Base-by-base conservation (phyloP, 2,329 filamentous ascomycete species). In the Curvularia verruculosa region DNA sequence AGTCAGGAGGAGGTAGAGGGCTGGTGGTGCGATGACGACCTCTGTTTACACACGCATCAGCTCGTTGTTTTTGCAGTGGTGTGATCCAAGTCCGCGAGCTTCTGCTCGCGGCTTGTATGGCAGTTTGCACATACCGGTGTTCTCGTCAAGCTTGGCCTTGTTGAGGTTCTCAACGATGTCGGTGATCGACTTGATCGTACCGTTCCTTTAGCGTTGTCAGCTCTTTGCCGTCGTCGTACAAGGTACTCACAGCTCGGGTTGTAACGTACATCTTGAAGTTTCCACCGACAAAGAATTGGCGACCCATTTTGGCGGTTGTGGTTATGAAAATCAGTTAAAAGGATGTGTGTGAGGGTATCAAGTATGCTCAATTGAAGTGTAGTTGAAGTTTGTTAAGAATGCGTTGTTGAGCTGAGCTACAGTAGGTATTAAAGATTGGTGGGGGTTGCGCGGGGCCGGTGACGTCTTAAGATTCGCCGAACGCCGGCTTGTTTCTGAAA, bases 231-330 rank as follows among this genome's bases (percentile, higher is more conserved):
- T 28, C 46, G 31, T 45, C 43, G 45, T 49, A 37, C 49, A 41
- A n/a, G 23, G 50, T 40, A 65, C 69, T 70, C 61, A 70, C 61
- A 56, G 65, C 64, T 60, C 61, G 63, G 39, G 56, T 66, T 21
- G 55, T 58, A 37, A 67, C 71, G 21, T 83, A 96, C 93, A 98
- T 98, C 87, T 99, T 98, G 85, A 98, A 98, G 89, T 99, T 99
- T 78, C 93, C 93, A 80, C 93, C 93, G 80, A 96, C 91, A 80
- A 96, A 96, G 85, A 96, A 96, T 84, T 92, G 90, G 84, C 92
- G 92, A 86, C 89, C 85, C 92, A 96, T 96, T 74, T 75, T 91
- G 85, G 81, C 77, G 86, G 81, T 77, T 61, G 64, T 55, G 19
- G 29, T 64, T 15, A 44, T 40, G 46, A 26, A 39, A 26, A 51